These are phyloP conservation scores for Solanum chilense DNA, from an alignment of 257 asterid genomes.

Conservation along the genomic window DNA sequence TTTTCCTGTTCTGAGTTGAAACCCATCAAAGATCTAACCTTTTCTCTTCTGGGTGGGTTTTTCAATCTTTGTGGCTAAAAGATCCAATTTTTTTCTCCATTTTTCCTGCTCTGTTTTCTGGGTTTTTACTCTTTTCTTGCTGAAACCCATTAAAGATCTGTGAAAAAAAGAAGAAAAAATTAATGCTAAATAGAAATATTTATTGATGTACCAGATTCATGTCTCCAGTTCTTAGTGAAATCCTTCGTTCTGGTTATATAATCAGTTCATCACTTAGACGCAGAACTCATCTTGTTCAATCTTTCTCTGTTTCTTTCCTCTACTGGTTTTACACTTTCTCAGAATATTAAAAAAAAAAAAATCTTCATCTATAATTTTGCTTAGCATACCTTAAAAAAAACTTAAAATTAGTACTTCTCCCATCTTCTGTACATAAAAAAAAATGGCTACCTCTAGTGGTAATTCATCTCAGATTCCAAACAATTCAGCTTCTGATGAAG, in stretches of 20 bases:
- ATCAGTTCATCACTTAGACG: constrained; percentile 58
- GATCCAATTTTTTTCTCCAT: not conserved
- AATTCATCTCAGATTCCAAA: constrained; percentile 38
- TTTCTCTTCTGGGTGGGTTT: not conserved
- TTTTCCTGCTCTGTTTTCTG: not conserved
- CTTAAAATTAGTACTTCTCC: no score
- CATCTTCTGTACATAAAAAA: not conserved
- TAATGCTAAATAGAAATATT: constrained; percentile 17
- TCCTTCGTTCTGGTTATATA: constrained; percentile 55
- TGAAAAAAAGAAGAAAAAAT: not conserved
- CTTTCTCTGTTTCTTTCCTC: constrained; percentile 88
- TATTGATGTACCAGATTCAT: constrained; percentile 37
- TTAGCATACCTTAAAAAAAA: not conserved
- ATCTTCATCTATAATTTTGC: not conserved
- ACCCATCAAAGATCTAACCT: not conserved
- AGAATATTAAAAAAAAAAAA: constrained; percentile 3
- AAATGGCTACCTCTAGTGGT: constrained; percentile 63
- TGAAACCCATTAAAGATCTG: not conserved
- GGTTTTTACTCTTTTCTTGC: not conserved
- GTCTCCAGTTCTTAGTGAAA: constrained; percentile 73
- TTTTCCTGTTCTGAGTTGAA: not conserved
- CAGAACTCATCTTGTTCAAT: constrained; percentile 80
- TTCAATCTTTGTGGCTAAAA: not conserved
- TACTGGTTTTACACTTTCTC: constrained; percentile 95
- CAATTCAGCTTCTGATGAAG: constrained; percentile 37